Percentiles rank a stretch among this genome's conserved stretches.
These are phyloP conservation scores for Ensete glaucum DNA, from an alignment of 176 grass and related monocot species.

Conservation along the genomic window DNA sequence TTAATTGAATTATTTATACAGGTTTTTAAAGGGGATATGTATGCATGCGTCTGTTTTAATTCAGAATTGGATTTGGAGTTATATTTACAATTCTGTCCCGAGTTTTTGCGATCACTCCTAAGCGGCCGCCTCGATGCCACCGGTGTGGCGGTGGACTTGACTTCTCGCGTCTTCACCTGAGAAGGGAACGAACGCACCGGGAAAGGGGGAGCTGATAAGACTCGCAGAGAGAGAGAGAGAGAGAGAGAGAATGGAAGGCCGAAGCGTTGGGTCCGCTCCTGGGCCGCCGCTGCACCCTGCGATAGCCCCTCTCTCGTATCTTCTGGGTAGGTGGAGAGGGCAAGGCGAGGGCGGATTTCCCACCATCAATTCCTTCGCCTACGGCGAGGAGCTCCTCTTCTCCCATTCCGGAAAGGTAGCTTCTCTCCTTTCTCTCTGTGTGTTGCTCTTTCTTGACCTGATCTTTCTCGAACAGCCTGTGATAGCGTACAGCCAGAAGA, in stretches of 20 bases:
- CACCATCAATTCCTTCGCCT: constrained; percentile 73
- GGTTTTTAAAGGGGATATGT: no score
- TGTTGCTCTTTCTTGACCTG: not conserved
- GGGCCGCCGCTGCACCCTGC: constrained; percentile 42
- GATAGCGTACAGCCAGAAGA: constrained; percentile 83
- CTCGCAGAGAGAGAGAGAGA: not conserved
- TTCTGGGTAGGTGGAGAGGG: constrained; percentile 69
- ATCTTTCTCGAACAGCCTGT: constrained; percentile 40
- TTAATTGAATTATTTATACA: no score
- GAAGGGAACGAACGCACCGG: no score
- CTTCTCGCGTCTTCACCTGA: no score
- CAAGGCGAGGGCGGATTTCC: constrained; percentile 75
- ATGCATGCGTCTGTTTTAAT: no score
- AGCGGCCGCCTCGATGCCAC: no score
- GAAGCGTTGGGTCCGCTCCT: constrained; percentile 19
- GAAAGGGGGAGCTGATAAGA: no score
- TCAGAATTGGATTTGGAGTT: no score
- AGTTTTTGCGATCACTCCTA: no score
- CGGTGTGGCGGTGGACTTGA: no score
- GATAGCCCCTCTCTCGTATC: constrained; percentile 49
- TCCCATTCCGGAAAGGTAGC: constrained; percentile 75
- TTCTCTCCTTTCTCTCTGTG: not conserved
- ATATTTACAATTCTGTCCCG: no score
- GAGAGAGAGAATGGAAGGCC: constrained; percentile 19
- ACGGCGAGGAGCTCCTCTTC: constrained; percentile 88